Evolutionary conservation across 495 filamentous ascomycete species (phyloP).

Genomic region (Astrothelium subdiscretum): DNA sequence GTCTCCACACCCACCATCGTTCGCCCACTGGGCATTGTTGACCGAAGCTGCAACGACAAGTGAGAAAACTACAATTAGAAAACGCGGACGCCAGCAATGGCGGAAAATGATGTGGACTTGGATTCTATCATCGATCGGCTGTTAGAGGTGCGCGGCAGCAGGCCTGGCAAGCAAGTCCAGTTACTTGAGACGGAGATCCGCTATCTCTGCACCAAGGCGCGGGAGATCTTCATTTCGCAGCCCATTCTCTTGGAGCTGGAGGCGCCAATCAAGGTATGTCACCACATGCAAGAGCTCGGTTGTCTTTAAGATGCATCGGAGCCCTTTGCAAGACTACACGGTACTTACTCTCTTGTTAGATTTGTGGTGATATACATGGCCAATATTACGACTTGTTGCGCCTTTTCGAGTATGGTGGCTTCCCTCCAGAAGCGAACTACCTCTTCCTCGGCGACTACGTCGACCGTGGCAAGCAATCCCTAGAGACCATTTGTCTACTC

Average conservation of each 20-base stretch:
- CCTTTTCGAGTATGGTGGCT: constrained; percentile 96
- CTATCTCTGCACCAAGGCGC: constrained; percentile 95
- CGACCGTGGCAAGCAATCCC: constrained; percentile 97
- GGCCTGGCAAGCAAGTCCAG: constrained; percentile 97
- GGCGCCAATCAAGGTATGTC: constrained; percentile 88
- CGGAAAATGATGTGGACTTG: constrained; percentile 95
- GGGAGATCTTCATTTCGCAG: constrained; percentile 99
- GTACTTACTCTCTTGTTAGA: constrained; percentile 41
- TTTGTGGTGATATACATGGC: constrained; percentile 98
- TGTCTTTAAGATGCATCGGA: neutral
- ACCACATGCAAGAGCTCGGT: neutral
- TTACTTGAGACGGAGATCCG: constrained; percentile 94
- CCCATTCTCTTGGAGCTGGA: constrained; percentile 95
- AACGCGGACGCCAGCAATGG: constrained; percentile 50
- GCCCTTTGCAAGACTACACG: neutral
- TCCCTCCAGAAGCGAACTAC: constrained; percentile 98
- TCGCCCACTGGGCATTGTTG: neutral
- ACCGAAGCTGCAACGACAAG: neutral
- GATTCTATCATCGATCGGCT: constrained; percentile 98
- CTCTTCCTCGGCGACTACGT: constrained; percentile 99
- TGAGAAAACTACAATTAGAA: neutral
- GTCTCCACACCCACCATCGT: neutral
- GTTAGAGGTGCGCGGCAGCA: constrained; percentile 92
- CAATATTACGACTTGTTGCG: constrained; percentile 98
- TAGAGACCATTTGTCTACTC: constrained; percentile 97